Evolutionary conservation across 1,139 yeast species (phyloP).

Genomic region (Debaryomyces fabryi): DNA sequence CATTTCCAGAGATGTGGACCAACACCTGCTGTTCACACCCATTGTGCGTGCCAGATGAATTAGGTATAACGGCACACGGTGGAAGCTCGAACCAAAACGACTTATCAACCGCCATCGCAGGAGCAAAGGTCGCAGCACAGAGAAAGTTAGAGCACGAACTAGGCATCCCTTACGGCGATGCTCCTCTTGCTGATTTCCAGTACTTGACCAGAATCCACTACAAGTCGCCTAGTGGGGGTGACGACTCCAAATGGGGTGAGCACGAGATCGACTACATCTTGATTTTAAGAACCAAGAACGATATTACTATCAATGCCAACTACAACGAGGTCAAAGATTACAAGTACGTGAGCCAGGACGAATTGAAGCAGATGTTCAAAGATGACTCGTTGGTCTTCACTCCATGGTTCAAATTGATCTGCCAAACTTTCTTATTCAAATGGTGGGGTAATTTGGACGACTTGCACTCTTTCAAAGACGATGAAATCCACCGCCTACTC

Average conservation of each 20-base stretch:
- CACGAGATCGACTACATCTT: conserved; percentile 96
- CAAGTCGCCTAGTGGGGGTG: conserved; percentile 72
- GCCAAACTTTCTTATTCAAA: conserved; percentile 83
- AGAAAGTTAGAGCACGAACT: conserved; percentile 91
- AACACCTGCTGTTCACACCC: conserved; percentile 99
- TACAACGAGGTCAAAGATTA: conserved; percentile 84
- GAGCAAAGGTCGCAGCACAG: conserved; percentile 87
- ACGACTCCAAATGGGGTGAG: conserved; percentile 90
- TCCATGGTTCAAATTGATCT: conserved; percentile 97
- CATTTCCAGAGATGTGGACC: conserved; percentile 97
- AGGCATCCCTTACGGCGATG: conserved; percentile 69
- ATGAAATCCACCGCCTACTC: conserved; percentile 45
- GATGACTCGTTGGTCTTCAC: conserved; percentile 72
- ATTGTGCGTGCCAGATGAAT: conserved; percentile 75
- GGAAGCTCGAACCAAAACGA: conserved; percentile 45
- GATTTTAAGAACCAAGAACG: conserved; percentile 67
- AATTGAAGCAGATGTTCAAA: conserved; percentile 74
- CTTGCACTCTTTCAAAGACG: conserved; percentile 49
- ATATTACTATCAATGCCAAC: conserved; percentile 53
- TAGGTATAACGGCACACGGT: conserved; percentile 50
- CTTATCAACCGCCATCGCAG: conserved; percentile 57
- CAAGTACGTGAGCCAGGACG: conserved; percentile 69
- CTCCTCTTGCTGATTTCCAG: conserved; percentile 71
- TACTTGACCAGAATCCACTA: conserved; percentile 94
- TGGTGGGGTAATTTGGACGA: conserved; percentile 88